Evolutionary conservation across 164 flowering plant genomes (phyloP).

Genomic region (Warburgia ugandensis): DNA sequence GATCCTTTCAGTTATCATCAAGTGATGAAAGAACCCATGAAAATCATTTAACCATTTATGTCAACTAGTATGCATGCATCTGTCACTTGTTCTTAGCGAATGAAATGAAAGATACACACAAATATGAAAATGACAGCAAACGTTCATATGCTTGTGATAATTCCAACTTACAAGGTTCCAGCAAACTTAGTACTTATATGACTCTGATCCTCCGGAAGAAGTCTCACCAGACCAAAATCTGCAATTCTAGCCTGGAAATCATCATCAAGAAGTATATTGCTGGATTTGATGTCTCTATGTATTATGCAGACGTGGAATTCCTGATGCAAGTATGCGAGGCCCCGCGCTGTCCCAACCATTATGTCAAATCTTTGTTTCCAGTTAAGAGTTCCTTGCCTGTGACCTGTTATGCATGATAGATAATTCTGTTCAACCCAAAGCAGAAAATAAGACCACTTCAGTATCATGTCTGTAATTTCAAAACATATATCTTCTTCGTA

Average conservation of each 20-base stretch:
- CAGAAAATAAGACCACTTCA: no score
- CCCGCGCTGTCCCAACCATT: constrained; percentile 45
- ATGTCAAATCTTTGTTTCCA: constrained; percentile 49
- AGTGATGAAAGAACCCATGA: no score
- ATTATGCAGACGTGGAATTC: constrained; percentile 50
- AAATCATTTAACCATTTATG: no score
- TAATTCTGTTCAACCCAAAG: not conserved
- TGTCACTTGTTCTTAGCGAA: no score
- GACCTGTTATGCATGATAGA: constrained; percentile 23
- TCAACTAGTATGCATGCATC: no score
- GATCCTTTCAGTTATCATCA: no score
- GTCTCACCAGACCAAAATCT: constrained; percentile 60
- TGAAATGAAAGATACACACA: no score
- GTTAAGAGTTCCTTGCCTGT: constrained; percentile 29
- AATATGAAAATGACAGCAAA: no score
- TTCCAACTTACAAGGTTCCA: constrained; percentile 49
- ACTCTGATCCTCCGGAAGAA: constrained; percentile 46
- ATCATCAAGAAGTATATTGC: constrained; percentile 49
- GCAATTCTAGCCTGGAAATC: constrained; percentile 52
- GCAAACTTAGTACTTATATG: constrained; percentile 59
- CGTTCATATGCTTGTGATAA: not conserved
- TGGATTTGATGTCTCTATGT: constrained; percentile 55
- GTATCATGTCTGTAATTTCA: not conserved
- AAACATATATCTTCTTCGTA: not conserved
- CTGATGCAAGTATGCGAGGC: constrained; percentile 58